Conservation (phyloP, 768 basidiomycete species). For the Holtermannia corniformis region DNA sequence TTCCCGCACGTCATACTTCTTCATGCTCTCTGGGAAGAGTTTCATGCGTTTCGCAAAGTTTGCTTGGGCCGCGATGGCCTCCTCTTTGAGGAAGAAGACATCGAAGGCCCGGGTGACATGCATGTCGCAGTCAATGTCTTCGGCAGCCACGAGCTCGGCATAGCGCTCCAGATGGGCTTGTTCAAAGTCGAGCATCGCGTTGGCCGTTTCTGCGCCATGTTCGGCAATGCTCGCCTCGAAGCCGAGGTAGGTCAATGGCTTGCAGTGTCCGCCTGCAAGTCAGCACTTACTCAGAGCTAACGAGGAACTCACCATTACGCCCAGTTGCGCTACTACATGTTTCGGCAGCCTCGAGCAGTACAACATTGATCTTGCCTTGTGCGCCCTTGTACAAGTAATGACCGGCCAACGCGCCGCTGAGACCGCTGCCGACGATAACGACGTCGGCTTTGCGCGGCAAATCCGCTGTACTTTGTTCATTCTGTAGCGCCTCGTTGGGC, state of each 20-base stretch:
- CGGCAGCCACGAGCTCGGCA: no score
- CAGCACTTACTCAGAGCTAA: not conserved
- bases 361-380: constrained; percentile 5
- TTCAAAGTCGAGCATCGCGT: constrained; percentile 15
- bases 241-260: constrained; percentile 19
- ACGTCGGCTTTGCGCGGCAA: constrained; percentile 1
- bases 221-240: constrained; percentile 9
- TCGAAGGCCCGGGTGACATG: no score
- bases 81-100: constrained; percentile 11
- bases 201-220: constrained; percentile 14
- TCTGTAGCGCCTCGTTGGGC: constrained; percentile 13
- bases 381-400: constrained; percentile 15
- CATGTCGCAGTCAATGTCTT: no score
- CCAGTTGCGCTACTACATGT: constrained; percentile 21
- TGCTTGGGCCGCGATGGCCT: constrained; percentile 4
- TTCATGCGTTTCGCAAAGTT: constrained; percentile 12
- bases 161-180: constrained; percentile 16
- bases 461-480: constrained; percentile 16
- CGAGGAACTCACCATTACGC: constrained; percentile 14
- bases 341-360: constrained; percentile 28
- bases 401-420: constrained; percentile 11
- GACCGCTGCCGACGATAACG: constrained; percentile 2
- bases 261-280: constrained; percentile 23
- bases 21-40: constrained; percentile 2
- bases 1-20: constrained; percentile 9